Evolutionary conservation across 768 basidiomycete genomes (phyloP).

Genomic region (Auricularia heimuer): DNA sequence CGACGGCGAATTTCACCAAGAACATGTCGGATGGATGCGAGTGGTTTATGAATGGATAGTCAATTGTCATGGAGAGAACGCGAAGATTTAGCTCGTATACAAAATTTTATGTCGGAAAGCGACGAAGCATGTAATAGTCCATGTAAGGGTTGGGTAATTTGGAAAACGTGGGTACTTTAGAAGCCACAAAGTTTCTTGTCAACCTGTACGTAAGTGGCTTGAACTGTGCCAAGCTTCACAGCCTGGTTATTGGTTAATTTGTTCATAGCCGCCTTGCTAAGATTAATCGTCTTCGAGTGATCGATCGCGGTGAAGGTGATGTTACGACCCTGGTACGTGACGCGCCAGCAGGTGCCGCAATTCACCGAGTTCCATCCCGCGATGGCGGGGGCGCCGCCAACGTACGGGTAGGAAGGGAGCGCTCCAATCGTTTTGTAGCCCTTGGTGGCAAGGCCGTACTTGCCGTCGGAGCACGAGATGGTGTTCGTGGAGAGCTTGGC

Average conservation of each 20-base stretch:
- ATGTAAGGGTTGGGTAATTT: too few species aligned
- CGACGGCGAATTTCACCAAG: too few species aligned
- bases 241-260: constrained; percentile 12
- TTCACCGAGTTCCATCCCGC: constrained; percentile 18
- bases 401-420: not conserved
- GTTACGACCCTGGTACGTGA: constrained; percentile 15
- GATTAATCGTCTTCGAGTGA: constrained; percentile 4
- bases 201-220: constrained; percentile 7
- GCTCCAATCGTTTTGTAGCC: constrained; percentile 11
- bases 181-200: not conserved
- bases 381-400: not conserved
- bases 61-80: too few species aligned
- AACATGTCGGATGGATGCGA: too few species aligned
- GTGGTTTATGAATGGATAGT: too few species aligned
- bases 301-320: too few species aligned
- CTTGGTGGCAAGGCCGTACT: constrained; percentile 37
- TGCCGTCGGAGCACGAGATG: constrained; percentile 43
- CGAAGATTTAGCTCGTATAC: too few species aligned
- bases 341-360: constrained; percentile 28
- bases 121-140: too few species aligned
- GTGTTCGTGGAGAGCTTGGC: constrained; percentile 26
- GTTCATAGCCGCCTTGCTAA: constrained; percentile 11
- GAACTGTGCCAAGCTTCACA: constrained; percentile 11
- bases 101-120: too few species aligned
- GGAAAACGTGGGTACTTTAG: not conserved